Evolutionary conservation across 768 basidiomycete species (phyloP).

Genomic region (Pleurotus pulmonarius): DNA sequence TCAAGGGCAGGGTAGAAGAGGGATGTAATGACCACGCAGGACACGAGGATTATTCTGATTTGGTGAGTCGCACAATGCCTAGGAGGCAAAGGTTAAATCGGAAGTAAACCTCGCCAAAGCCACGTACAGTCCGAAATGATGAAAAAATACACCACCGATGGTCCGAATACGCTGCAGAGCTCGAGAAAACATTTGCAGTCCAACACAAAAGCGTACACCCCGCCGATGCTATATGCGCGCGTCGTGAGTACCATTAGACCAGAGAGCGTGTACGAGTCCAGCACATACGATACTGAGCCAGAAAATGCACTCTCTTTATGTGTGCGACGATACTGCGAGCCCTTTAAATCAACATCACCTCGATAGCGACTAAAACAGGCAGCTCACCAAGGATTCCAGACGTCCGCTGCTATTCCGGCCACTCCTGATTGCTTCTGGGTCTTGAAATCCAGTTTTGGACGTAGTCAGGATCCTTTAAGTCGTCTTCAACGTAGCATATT

Average conservation of each 20-base stretch:
- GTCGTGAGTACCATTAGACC: no score
- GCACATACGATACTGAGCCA: no score
- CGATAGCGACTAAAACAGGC: background rate
- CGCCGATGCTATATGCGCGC: no score
- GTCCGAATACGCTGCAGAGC: constrained; percentile 36
- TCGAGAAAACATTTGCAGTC: background rate
- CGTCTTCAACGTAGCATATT: background rate
- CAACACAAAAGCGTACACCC: background rate
- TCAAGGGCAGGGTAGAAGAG: constrained; percentile 90
- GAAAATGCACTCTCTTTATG: no score
- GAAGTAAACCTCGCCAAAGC: constrained; percentile 5
- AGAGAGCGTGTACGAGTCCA: no score
- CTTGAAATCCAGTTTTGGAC: background rate
- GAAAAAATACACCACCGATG: constrained; percentile 51
- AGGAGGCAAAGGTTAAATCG: constrained; percentile 9
- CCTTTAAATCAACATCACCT: background rate
- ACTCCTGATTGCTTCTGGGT: background rate
- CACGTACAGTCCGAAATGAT: constrained; percentile 78
- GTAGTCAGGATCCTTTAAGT: background rate
- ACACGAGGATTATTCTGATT: constrained; percentile 84
- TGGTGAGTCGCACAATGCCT: constrained; percentile 91
- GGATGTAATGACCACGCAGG: constrained; percentile 82
- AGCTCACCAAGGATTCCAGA: background rate
- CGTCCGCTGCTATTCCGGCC: background rate
- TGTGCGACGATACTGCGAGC: no score